Evolutionary conservation across 2,329 filamentous ascomycete genomes (phyloP).

Genomic region (Emericellopsis atlantica): DNA sequence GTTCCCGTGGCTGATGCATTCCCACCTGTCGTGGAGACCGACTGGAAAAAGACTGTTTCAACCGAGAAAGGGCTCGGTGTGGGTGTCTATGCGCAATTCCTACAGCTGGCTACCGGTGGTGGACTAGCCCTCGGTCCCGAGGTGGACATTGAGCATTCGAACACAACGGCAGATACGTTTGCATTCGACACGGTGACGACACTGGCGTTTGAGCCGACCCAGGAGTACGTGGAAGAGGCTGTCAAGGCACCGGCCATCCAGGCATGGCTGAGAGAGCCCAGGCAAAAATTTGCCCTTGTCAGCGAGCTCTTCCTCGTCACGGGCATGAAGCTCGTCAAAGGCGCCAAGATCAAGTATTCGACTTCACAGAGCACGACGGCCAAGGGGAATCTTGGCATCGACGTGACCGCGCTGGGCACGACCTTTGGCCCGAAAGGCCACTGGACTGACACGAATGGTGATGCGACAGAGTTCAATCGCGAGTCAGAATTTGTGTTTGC

Average conservation of each 20-base stretch:
- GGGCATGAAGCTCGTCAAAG: constrained; percentile 3
- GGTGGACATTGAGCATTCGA: constrained; percentile 10
- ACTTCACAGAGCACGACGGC: neutral
- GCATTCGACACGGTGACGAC: constrained; percentile 14
- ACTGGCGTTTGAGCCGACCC: constrained; percentile 12
- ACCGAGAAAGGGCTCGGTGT: constrained; percentile 9
- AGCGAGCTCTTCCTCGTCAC: constrained; percentile 3
- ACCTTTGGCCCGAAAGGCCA: neutral
- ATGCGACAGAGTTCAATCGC: neutral
- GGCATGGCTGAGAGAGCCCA: constrained; percentile 12
- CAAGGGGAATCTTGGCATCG: neutral
- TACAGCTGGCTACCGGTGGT: constrained; percentile 11
- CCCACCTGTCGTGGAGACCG: constrained; percentile 8
- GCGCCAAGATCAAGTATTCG: neutral
- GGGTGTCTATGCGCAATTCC: constrained; percentile 14
- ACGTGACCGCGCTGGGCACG: neutral
- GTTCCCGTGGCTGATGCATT: constrained; percentile 7
- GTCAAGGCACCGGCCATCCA: constrained; percentile 13
- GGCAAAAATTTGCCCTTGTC: constrained; percentile 7
- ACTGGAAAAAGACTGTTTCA: constrained; percentile 16
- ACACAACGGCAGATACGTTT: constrained; percentile 8
- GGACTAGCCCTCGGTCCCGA: constrained; percentile 6
- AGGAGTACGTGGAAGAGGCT: constrained; percentile 12
- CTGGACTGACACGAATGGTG: neutral
- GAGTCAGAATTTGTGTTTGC: constrained; percentile 3